Base-by-base conservation (phyloP, 208 protist species). In the Acanthamoeba lenticulata region DNA sequence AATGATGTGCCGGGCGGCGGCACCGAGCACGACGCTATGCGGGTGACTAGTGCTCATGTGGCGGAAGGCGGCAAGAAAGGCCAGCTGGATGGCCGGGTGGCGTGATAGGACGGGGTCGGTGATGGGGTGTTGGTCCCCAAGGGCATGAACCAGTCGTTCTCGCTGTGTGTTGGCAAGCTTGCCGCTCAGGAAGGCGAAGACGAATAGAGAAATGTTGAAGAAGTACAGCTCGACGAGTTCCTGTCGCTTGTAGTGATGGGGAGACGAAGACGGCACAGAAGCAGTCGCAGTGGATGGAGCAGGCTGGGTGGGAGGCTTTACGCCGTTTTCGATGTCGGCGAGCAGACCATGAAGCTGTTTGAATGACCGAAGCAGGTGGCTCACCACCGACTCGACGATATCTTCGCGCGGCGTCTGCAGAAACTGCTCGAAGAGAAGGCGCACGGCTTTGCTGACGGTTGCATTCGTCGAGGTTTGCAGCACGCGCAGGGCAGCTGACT, bases 381-480 rank as follows among this genome's bases (percentile, higher is more conserved):
- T 52, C 15, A 86, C 27, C 13, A 86, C 47, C 42, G 44, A 86
- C 40, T 86, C 77, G 19, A 86, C 40, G 11, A 55, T 55, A 36
- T 55, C 77, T 40, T 86, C 77, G 38, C 77, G 42, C 17, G 77
- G 77, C 11, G 47, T 86, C n/a, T 40, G 77, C n/a, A 86, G 32
- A 24, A 86, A 86, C 42, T 86, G 77, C 29, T 86, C 77, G 21
- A 60, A 86, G n/a, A 86, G 7, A 21, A 60, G 77, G 4, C 77
- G 44, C 19, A 86, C 47, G 24, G n/a, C 47, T 24, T 55, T 45
- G 42, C 77, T 86, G 44, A 86, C 44, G n/a, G 40, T 36, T 13
- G 29, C 38, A 86, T 45, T 60, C 42, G 77, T 60, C 9, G 77
- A 86, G 2, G 77, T 55, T 27, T 55, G 77, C 47, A 86, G 77